phyloP scores from a whole-genome alignment of 257 asterid genomes.

The Solanum gracilifrons region DNA sequence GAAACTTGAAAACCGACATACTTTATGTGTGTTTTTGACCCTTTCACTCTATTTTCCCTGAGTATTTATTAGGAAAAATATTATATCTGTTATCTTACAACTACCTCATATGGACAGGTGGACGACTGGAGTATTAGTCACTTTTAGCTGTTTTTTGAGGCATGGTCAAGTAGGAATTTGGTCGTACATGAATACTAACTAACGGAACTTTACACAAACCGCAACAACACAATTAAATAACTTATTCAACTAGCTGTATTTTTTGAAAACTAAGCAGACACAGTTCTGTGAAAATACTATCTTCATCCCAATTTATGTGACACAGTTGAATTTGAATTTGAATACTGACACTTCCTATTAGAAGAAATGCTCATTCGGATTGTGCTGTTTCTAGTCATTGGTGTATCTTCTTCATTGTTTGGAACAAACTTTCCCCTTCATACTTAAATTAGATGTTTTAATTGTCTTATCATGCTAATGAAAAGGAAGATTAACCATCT shows the following conservation, averaged over 20 bases:
- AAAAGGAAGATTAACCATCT: background rate
- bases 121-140: background rate
- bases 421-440: background rate
- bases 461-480: too few species aligned
- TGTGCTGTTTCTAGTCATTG: background rate
- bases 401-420: background rate
- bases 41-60: too few species aligned
- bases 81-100: too few species aligned
- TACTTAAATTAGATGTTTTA: too few species aligned
- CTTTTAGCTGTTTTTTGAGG: background rate
- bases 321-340: background rate
- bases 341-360: too few species aligned
- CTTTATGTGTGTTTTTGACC: too few species aligned
- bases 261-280: background rate
- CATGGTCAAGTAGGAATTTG: background rate
- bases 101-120: background rate
- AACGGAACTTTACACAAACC: background rate
- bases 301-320: background rate
- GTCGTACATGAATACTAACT: background rate
- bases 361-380: background rate
- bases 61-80: too few species aligned
- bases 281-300: background rate
- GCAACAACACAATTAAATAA: background rate
- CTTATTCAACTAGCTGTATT: background rate
- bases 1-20: too few species aligned